phyloP scores from a whole-genome alignment of 768 basidiomycete species.

The Auricularia cornea region DNA sequence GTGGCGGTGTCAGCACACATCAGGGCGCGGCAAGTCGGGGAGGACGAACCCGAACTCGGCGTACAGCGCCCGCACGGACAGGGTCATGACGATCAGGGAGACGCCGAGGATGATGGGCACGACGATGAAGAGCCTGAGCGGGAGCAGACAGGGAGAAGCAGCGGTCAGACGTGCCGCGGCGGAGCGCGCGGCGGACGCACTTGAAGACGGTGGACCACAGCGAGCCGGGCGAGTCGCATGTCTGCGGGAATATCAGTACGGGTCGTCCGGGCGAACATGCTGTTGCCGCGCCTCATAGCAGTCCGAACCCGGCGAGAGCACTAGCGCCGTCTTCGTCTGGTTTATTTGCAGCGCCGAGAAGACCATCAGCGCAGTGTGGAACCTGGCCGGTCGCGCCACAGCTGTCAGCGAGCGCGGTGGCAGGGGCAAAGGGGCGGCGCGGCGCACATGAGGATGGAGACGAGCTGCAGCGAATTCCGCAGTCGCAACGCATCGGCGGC shows the following conservation, averaged over 20 bases:
- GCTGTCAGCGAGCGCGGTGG: not conserved
- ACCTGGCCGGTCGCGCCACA: slow-evolving; percentile 19
- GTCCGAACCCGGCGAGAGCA: slow-evolving; percentile 17
- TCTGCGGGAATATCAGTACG: slow-evolving; percentile 24
- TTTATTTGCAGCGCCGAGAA: slow-evolving; percentile 70
- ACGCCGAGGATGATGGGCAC: slow-evolving; percentile 60
- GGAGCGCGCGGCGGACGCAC: not conserved
- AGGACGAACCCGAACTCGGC: slow-evolving; percentile 72
- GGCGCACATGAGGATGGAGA: slow-evolving; percentile 60
- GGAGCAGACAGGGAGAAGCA: not conserved
- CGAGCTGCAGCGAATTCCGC: slow-evolving; percentile 70
- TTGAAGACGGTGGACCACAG: slow-evolving; percentile 48
- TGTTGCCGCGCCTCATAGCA: slow-evolving; percentile 25
- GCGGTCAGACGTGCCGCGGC: not conserved
- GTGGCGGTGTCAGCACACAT: not conserved
- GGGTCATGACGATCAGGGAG: slow-evolving; percentile 59
- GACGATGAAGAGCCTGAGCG: slow-evolving; percentile 54
- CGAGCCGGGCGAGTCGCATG: slow-evolving; percentile 39
- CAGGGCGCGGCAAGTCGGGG: not conserved
- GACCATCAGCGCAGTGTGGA: slow-evolving; percentile 66
- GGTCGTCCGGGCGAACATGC: slow-evolving; percentile 32
- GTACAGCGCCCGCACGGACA: slow-evolving; percentile 63
- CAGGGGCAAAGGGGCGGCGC: not conserved
- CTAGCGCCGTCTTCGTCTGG: slow-evolving; percentile 60
- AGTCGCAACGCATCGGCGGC: slow-evolving; percentile 74